Conservation (phyloP, 2,329 filamentous ascomycete species). For the Zymoseptoria tritici region DNA sequence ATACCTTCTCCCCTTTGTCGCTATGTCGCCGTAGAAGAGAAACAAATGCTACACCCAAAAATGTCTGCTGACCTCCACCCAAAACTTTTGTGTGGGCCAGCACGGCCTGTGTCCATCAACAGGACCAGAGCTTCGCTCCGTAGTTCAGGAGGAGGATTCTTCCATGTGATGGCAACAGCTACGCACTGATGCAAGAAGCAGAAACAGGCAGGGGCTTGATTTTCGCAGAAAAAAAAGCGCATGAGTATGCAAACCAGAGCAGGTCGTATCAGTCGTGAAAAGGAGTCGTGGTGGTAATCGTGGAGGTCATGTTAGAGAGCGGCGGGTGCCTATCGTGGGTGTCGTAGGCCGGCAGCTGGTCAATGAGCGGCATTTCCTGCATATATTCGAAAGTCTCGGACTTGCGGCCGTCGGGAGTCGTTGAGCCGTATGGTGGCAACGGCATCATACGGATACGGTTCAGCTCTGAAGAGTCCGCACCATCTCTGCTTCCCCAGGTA, state of each 20-base stretch:
- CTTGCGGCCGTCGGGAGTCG: constrained; percentile 22
- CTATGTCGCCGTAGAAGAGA: not conserved
- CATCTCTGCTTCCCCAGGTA: constrained; percentile 89
- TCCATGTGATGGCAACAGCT: not conserved
- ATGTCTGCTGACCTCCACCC: constrained; percentile 4
- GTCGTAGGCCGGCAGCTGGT: constrained; percentile 28
- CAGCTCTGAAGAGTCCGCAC: constrained; percentile 65
- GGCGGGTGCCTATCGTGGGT: constrained; percentile 14
- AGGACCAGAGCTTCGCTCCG: constrained; percentile 1
- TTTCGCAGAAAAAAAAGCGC: constrained; percentile 19
- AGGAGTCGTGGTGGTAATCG: constrained; percentile 1
- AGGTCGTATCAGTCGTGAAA: constrained; percentile 22
- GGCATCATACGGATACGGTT: constrained; percentile 61
- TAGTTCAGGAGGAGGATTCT: not conserved
- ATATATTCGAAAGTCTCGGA: constrained; percentile 27
- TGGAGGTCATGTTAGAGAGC: constrained; percentile 7
- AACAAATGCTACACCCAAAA: constrained; percentile 9
- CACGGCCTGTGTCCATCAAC: constrained; percentile 7
- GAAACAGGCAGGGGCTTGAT: constrained; percentile 24
- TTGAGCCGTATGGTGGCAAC: constrained; percentile 29
- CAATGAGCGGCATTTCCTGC: constrained; percentile 17
- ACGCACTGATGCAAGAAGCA: constrained; percentile 22
- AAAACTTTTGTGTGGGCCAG: constrained; percentile 14
- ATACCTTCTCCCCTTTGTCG: not conserved
- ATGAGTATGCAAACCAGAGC: constrained; percentile 2